Conservation (phyloP, 495 filamentous ascomycete species). For the Thermochaetoides thermophila region DNA sequence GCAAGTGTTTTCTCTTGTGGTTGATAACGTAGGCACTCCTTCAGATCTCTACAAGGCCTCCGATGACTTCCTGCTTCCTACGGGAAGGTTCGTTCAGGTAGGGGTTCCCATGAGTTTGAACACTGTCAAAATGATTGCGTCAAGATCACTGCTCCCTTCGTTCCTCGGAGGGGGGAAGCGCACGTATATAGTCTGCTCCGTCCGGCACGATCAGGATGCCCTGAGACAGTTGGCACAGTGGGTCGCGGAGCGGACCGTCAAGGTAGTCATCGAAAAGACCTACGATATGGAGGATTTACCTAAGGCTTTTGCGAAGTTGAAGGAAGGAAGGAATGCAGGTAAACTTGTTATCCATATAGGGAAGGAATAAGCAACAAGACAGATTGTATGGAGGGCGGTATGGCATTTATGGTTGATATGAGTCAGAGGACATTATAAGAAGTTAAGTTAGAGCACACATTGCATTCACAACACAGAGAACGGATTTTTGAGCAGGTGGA, state of each 20-base stretch:
- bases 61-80: slow-evolving; percentile 39
- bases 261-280: slow-evolving; percentile 38
- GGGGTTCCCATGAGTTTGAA: slow-evolving; percentile 19
- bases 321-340: slow-evolving; percentile 39
- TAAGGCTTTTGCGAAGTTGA: slow-evolving; percentile 43
- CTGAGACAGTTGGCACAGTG: slow-evolving; percentile 16
- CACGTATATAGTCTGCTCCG: slow-evolving; percentile 30
- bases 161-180: slow-evolving; percentile 53
- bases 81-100: slow-evolving; percentile 43
- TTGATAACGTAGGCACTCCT: slow-evolving; percentile 47
- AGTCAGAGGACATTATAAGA: too few relatives aligned
- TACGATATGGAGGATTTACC: slow-evolving; percentile 42
- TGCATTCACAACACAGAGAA: too few relatives aligned
- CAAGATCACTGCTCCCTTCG: slow-evolving; percentile 30
- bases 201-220: slow-evolving; percentile 23
- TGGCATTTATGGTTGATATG: too few relatives aligned
- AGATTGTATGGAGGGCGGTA: too few relatives aligned
- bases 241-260: slow-evolving; percentile 44
- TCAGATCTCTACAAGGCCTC: slow-evolving; percentile 38
- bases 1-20: slow-evolving; percentile 36
- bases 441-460: too few relatives aligned
- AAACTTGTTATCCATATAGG: slow-evolving; percentile 49
- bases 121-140: slow-evolving; percentile 10
- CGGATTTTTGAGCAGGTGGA: too few relatives aligned
- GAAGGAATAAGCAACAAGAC: slow-evolving; percentile 4